phyloP scores from a whole-genome alignment of 768 basidiomycete genomes.

The Russula emetica region DNA sequence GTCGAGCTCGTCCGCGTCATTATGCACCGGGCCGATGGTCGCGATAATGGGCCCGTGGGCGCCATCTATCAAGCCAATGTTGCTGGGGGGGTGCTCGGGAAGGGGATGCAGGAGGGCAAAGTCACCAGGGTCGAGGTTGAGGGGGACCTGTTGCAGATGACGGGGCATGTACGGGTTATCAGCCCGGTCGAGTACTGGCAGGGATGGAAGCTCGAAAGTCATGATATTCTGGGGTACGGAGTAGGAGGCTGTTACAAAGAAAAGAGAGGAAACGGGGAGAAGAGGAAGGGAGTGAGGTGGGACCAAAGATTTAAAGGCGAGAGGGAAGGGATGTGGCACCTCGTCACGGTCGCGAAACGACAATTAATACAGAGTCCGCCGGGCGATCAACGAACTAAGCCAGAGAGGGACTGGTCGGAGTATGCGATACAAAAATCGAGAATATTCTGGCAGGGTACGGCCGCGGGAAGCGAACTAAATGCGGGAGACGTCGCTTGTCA shows the following conservation, averaged over 20 bases:
- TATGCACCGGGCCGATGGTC: not conserved
- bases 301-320: constrained; percentile 15
- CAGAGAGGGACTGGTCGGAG: constrained; percentile 27
- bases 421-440: not conserved
- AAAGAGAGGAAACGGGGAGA: not conserved
- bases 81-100: not conserved
- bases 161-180: constrained; percentile 24
- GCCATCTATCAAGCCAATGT: not conserved
- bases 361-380: constrained; percentile 24
- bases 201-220: not conserved
- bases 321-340: constrained; percentile 17
- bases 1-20: constrained; percentile 28
- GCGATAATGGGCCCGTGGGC: not conserved
- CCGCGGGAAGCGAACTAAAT: not conserved
- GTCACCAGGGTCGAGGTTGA: constrained; percentile 3
- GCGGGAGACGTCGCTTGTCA: not conserved
- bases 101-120: not conserved
- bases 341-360: constrained; percentile 18
- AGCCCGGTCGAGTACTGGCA: constrained; percentile 3
- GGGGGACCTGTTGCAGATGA: not conserved
- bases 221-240: constrained; percentile 9
- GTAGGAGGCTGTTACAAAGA: not conserved
- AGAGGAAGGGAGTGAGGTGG: constrained; percentile 1
- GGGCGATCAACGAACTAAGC: constrained; percentile 26
- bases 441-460: not conserved